Percentiles rank a stretch among this genome's conserved stretches.
phyloP scores from a whole-genome alignment of 495 filamentous ascomycete species.

The Rhizodiscina lignyota region DNA sequence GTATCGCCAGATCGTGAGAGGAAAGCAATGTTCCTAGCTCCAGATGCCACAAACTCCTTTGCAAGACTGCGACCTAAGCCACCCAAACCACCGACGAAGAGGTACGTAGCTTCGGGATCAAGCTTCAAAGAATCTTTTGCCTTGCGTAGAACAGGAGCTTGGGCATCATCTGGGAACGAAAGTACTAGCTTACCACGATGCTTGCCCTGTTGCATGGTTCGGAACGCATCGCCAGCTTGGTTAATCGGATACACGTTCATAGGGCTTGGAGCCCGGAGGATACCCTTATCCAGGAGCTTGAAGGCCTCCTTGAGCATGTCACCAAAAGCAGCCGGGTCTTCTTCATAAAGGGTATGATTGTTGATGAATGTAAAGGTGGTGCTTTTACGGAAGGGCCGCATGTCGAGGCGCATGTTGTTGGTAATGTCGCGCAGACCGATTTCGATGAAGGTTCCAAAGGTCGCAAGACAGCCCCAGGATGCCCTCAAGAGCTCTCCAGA shows the following conservation, averaged over 20 bases:
- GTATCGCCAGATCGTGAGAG: conserved; percentile 6
- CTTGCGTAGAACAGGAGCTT: conserved; percentile 28
- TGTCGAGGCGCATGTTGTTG: conserved; percentile 11
- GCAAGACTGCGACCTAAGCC: conserved; percentile 22
- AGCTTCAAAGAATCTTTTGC: conserved; percentile 7
- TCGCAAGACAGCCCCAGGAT: conserved; percentile 32
- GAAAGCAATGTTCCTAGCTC: conserved; percentile 10
- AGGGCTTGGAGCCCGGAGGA: conserved; percentile 7
- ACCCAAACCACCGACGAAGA: conserved; percentile 30
- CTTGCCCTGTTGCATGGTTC: conserved; percentile 35
- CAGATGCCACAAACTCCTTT: conserved; percentile 7
- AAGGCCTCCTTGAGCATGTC: conserved; percentile 5
- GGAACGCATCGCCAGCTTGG: conserved; percentile 34
- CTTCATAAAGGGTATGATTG: conserved; percentile 10
- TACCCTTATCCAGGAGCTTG: conserved; percentile 8
- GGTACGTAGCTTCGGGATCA: conserved; percentile 17
- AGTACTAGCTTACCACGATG: conserved; percentile 42
- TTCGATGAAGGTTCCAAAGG: conserved; percentile 40
- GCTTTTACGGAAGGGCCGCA: conserved; percentile 5
- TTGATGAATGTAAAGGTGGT: conserved; percentile 24
- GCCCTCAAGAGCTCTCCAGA: conserved; percentile 23
- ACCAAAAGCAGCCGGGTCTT: neutral
- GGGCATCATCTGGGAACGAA: too few species aligned
- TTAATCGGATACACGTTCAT: conserved; percentile 24
- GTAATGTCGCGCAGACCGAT: conserved; percentile 35